phyloP scores from a whole-genome alignment of 441 rosid genomes.

The Gossypium schwendimanii region DNA sequence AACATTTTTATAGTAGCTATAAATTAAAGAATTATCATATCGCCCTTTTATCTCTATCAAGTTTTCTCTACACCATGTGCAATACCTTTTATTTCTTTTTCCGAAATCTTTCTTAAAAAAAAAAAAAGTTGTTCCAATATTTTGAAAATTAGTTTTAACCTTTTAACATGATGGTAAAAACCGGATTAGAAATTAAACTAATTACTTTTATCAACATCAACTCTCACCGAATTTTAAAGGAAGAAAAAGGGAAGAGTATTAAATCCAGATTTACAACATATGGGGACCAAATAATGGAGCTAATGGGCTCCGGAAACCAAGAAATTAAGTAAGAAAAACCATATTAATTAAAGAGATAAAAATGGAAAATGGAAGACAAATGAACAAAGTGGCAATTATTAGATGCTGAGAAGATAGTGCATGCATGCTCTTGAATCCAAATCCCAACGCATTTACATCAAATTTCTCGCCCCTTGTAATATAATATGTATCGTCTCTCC shows the following conservation, averaged over 20 bases:
- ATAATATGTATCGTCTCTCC: background rate
- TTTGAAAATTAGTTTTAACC: too few species aligned
- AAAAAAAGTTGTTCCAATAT: too few species aligned
- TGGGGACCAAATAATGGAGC: background rate
- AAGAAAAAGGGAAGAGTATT: too few species aligned
- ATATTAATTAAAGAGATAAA: background rate
- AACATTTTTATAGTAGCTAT: background rate
- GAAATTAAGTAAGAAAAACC: background rate
- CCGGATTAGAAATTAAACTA: too few species aligned
- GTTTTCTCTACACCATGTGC: background rate
- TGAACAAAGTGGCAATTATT: background rate
- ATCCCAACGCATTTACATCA: slow-evolving; percentile 17
- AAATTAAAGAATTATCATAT: background rate
- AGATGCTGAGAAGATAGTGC: slow-evolving; percentile 9
- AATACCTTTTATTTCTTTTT: too few species aligned
- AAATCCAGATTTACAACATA: background rate
- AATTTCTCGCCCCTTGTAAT: slow-evolving; percentile 6
- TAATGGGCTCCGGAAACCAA: background rate
- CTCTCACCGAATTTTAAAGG: too few species aligned
- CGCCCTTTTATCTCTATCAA: background rate
- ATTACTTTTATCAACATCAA: too few species aligned
- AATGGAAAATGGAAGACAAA: background rate
- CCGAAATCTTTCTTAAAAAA: too few species aligned
- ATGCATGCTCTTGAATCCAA: slow-evolving; percentile 19
- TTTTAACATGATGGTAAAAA: too few species aligned